These are phyloP conservation scores for Kentomonas sorsogonicus DNA, from an alignment of 208 protist species.

Conservation along the genomic window DNA sequence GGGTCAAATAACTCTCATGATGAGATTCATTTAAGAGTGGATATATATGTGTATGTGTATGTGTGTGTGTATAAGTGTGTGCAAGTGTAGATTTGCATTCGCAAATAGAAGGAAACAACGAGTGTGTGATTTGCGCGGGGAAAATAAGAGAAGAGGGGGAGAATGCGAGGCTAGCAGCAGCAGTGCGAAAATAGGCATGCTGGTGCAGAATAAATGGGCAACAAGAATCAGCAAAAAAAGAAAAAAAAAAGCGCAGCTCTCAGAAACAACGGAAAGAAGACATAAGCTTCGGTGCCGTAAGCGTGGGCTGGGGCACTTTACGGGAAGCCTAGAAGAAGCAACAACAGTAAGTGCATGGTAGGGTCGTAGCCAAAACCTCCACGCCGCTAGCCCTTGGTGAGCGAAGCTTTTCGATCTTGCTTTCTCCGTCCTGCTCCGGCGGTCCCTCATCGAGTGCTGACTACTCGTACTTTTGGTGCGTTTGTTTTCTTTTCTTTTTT, in stretches of 20 bases:
- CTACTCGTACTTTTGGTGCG: neutral
- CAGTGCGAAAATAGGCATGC: constrained; percentile 10
- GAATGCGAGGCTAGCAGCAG: constrained; percentile 9
- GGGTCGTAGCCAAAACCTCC: too few relatives aligned
- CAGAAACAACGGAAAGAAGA: constrained; percentile 10
- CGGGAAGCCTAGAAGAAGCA: too few relatives aligned
- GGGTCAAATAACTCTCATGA: neutral
- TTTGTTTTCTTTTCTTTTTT: constrained; percentile 1
- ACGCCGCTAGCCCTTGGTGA: too few relatives aligned
- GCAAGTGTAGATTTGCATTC: neutral
- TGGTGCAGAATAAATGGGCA: neutral
- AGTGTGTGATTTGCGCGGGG: neutral
- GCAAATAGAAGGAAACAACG: neutral
- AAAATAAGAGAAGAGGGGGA: constrained; percentile 7
- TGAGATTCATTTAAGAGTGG: neutral
- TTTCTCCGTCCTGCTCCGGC: too few relatives aligned
- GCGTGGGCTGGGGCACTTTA: too few relatives aligned
- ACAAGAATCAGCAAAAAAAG: constrained; percentile 10
- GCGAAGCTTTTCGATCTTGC: too few relatives aligned
- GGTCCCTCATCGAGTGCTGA: too few relatives aligned
- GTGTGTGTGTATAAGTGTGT: neutral
- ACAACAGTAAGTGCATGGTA: too few relatives aligned
- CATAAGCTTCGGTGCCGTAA: neutral
- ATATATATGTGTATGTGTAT: constrained; percentile 6
- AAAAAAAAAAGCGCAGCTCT: constrained; percentile 14